A percentile compares a stretch with the other conserved stretches of the same genome.
Conservation (phyloP, 2,329 filamentous ascomycete genomes). For the Arthroderma sp. region DNA sequence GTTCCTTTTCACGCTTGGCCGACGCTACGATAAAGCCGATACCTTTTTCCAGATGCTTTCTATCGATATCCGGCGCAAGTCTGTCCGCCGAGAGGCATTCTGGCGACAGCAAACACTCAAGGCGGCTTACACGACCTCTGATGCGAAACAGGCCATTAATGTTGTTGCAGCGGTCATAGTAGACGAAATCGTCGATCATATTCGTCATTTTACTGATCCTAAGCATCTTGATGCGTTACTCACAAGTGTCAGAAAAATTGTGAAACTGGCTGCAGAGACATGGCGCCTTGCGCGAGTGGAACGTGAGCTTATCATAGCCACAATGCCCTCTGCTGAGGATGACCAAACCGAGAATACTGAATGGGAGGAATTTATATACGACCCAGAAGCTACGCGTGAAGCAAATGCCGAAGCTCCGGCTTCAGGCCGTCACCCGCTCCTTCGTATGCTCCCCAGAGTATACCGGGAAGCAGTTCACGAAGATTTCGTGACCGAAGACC, state of each 20-base stretch:
- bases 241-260: slow-evolving; percentile 39
- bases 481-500: slow-evolving; percentile 30
- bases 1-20: slow-evolving; percentile 44
- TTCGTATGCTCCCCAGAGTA: slow-evolving; percentile 41
- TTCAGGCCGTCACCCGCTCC: slow-evolving; percentile 22
- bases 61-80: slow-evolving; percentile 43
- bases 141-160: slow-evolving; percentile 44
- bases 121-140: slow-evolving; percentile 43
- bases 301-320: slow-evolving; percentile 41
- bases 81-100: slow-evolving; percentile 42
- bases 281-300: slow-evolving; percentile 46
- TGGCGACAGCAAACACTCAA: slow-evolving; percentile 47
- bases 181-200: slow-evolving; percentile 42
- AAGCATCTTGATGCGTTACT: slow-evolving; percentile 38
- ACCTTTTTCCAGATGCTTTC: slow-evolving; percentile 42
- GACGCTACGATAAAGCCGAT: slow-evolving; percentile 43
- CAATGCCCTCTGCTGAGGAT: slow-evolving; percentile 32
- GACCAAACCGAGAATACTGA: slow-evolving; percentile 22
- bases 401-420: neutral
- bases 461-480: slow-evolving; percentile 39
- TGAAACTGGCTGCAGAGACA: slow-evolving; percentile 45
- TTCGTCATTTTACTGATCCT: slow-evolving; percentile 41
- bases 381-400: neutral
- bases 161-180: slow-evolving; percentile 42
- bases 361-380: slow-evolving; percentile 23